Evolutionary conservation across 176 grass and related monocot genomes (phyloP).

Genomic region (Phoenix dactylifera): DNA sequence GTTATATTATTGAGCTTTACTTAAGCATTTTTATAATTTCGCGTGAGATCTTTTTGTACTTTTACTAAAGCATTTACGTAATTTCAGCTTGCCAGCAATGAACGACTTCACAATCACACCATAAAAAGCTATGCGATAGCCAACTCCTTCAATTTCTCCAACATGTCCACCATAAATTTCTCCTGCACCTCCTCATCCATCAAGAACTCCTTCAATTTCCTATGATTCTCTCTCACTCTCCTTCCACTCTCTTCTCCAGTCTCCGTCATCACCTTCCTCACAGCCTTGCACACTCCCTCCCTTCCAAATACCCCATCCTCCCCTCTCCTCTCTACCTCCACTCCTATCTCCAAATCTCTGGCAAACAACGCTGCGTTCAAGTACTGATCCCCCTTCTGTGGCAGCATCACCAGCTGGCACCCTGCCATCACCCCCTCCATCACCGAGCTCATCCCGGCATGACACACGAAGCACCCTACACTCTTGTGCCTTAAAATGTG

Average conservation of each 20-base stretch:
- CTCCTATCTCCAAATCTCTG: constrained; percentile 21
- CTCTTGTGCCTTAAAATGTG: constrained; percentile 38
- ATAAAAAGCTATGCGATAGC: not conserved
- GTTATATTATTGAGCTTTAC: too few relatives aligned
- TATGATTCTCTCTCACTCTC: constrained; percentile 12
- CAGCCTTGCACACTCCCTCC: constrained; percentile 10
- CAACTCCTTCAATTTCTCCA: constrained; percentile 14
- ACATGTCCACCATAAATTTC: constrained; percentile 11
- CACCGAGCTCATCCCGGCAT: constrained; percentile 37
- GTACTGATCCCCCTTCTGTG: constrained; percentile 41
- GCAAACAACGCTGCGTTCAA: constrained; percentile 25
- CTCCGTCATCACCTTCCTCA: constrained; percentile 7
- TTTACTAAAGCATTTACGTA: too few relatives aligned
- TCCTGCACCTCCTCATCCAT: constrained; percentile 18
- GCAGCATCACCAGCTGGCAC: constrained; percentile 33
- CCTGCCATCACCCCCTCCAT: constrained; percentile 28
- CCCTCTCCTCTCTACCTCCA: constrained; percentile 23
- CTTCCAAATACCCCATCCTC: constrained; percentile 25
- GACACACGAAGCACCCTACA: constrained; percentile 47
- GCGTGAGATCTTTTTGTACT: too few relatives aligned
- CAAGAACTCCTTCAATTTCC: constrained; percentile 33
- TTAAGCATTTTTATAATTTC: too few relatives aligned
- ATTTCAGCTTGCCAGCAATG: too few relatives aligned
- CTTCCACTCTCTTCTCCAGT: not conserved
- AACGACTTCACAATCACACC: too few relatives aligned